Conservation (phyloP, 768 basidiomycete species). For the Lentinula boryana region DNA sequence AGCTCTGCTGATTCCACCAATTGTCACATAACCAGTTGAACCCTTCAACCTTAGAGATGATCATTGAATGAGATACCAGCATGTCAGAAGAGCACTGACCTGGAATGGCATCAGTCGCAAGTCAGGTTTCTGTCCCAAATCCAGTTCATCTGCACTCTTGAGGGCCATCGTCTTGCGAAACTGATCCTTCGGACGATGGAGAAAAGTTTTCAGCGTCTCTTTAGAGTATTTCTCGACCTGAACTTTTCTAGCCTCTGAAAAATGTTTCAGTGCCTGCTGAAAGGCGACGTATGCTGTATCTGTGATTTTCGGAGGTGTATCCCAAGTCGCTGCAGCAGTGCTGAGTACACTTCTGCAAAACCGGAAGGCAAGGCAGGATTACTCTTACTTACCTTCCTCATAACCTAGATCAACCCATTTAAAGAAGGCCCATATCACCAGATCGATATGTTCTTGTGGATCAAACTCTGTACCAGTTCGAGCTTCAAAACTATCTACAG, state of each 20-base stretch:
- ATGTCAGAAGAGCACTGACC: constrained; percentile 30
- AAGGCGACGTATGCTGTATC: constrained; percentile 62
- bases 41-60: constrained; percentile 53
- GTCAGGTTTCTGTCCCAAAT: constrained; percentile 58
- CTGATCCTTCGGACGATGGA: constrained; percentile 50
- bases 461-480: constrained; percentile 34
- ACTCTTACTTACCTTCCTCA: constrained; percentile 58
- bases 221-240: constrained; percentile 45
- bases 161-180: constrained; percentile 42
- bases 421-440: constrained; percentile 77
- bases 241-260: constrained; percentile 56
- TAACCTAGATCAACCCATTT: constrained; percentile 97
- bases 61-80: not conserved
- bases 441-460: constrained; percentile 40
- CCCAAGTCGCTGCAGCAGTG: constrained; percentile 72
- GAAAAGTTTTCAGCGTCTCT: constrained; percentile 36
- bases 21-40: constrained; percentile 84
- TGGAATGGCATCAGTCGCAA: constrained; percentile 87
- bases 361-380: not conserved
- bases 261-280: constrained; percentile 59
- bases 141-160: constrained; percentile 47
- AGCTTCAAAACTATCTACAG: constrained; percentile 57
- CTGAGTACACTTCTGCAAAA: not conserved
- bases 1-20: constrained; percentile 82
- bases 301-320: constrained; percentile 67